phyloP scores from a whole-genome alignment of 306 rosid species.

The Lagenaria siceraria region DNA sequence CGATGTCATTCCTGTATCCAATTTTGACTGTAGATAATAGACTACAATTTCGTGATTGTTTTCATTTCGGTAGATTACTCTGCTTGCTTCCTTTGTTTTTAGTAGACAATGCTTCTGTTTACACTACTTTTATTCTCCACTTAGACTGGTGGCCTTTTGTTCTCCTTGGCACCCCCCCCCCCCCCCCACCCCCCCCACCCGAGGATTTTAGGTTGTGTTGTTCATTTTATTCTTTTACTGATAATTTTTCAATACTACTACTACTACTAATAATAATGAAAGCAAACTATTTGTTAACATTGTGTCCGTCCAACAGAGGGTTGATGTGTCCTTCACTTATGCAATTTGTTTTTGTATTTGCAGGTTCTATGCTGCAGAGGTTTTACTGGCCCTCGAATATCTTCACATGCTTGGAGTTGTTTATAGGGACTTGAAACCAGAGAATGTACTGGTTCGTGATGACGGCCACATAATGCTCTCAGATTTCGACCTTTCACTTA shows the following conservation, averaged over 20 bases:
- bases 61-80: neutral
- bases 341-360: conserved; percentile 14
- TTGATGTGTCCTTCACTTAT: neutral
- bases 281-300: neutral
- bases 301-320: neutral
- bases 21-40: neutral
- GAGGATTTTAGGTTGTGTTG: neutral
- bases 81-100: neutral
- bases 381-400: conserved; percentile 88
- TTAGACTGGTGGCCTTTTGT: neutral
- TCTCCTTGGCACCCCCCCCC: too few relatives aligned
- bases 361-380: conserved; percentile 98
- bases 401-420: conserved; percentile 99
- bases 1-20: neutral
- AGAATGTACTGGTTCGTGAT: conserved; percentile 92
- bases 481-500: conserved; percentile 89
- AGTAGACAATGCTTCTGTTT: neutral
- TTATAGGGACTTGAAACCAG: conserved; percentile 95
- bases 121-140: neutral
- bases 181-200: too few relatives aligned
- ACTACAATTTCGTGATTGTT: neutral
- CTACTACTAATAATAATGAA: neutral
- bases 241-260: neutral
- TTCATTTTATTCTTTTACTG: neutral
- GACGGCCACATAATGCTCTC: conserved; percentile 99